Evolutionary conservation across 2,329 filamentous ascomycete genomes (phyloP), one percentile per base, ranked within the genome.

Genomic region (Pezicula neosporulosa): DNA sequence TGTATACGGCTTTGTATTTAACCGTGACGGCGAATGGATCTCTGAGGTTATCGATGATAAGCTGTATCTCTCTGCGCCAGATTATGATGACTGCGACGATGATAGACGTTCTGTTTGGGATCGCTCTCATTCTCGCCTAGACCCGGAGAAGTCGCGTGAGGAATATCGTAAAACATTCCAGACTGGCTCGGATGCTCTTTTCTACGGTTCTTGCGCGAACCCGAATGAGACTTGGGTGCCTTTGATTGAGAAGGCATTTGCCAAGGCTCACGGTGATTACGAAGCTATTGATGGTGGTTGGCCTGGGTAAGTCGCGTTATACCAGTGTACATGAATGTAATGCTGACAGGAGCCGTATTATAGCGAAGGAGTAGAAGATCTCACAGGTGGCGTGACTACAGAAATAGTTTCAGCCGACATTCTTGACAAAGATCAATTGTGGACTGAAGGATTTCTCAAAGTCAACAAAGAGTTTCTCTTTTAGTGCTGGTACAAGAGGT

Each of bases 31-130:
- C 47, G 89, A 93, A 67, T 96, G 90, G 91, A 87, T 92, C 48
- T 89, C 90, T 59, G 90, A 88, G 54, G 90, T 96, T 53, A 83
- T 96, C 52, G 91, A 96, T 63, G 91, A 96, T 68, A 94, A 94
- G 70, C 77, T 96, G 1, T 95, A 89, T 66, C 78, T 95, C 15
- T 87, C 85, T 48, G 89, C 87, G 2, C 86, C 89, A 3, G 86
- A 88, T 62, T 95, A 90, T 71, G 89, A 94, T 59, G 85, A 90
- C 61, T 86, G 88, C 62, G 82, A 85, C 47, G 82, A 83, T 39
- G 47, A 50, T 12, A 83, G 87, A 46, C 81, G 85, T 42, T 48
- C 44, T 3, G 48, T 52, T 10, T 56, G 53, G 53, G 51, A 57
- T 49, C 48, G 36, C 15, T 55, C 53, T 16, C 55, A 55, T 38